Percentiles rank a stretch among this genome's conserved stretches.
phyloP scores from a whole-genome alignment of 176 grass and related monocot species.

The Otatea glauca region DNA sequence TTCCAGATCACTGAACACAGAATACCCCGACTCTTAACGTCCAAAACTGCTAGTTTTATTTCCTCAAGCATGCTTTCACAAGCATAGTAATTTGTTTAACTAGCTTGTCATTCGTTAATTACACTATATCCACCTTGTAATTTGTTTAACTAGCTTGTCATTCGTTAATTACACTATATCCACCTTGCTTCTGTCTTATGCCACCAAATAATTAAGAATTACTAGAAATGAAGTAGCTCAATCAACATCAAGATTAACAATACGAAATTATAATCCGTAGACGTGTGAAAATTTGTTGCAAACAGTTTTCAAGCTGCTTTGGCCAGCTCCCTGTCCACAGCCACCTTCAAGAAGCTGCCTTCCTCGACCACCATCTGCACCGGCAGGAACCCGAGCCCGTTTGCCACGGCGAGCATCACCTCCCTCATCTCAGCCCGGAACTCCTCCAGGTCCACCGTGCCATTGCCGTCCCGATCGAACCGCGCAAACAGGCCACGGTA shows the following conservation, averaged over 20 bases:
- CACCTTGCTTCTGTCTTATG: not conserved
- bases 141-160: not conserved
- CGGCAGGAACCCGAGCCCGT: constrained; percentile 33
- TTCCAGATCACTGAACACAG: not conserved
- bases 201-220: constrained; percentile 15
- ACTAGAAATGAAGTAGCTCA: not conserved
- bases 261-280: not conserved
- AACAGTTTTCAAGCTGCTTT: constrained; percentile 37
- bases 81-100: not conserved
- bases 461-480: constrained; percentile 72
- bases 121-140: not conserved
- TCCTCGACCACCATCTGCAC: constrained; percentile 41
- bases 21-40: not conserved
- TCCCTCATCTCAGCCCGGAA: constrained; percentile 81
- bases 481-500: constrained; percentile 58
- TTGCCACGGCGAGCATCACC: constrained; percentile 77
- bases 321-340: constrained; percentile 40
- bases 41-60: not conserved
- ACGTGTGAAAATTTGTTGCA: not conserved
- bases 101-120: not conserved
- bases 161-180: not conserved
- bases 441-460: constrained; percentile 60
- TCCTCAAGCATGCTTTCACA: not conserved
- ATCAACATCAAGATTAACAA: not conserved
- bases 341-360: constrained; percentile 41